A percentile compares a stretch with the other conserved stretches of the same genome.
phyloP scores from a whole-genome alignment of 352 stramenopile species.

The Globisporangium sylvaticum region DNA sequence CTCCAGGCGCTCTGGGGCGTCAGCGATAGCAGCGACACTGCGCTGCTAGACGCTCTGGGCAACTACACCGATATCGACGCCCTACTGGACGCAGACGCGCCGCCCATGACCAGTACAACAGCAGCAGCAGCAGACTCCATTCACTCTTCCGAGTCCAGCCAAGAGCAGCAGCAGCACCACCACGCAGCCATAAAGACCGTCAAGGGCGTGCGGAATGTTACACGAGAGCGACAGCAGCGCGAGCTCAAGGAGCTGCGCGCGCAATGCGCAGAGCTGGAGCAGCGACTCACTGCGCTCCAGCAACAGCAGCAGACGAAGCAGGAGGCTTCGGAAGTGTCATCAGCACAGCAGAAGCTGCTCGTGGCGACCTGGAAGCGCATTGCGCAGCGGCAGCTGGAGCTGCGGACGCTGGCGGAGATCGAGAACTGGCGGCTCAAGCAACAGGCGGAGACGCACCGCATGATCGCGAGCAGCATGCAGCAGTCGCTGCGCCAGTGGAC shows the following conservation, averaged over 20 bases:
- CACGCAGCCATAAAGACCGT: background rate
- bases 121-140: background rate
- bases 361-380: slow-evolving; percentile 4
- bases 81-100: background rate
- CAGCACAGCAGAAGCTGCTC: background rate
- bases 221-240: background rate
- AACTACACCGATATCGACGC: background rate
- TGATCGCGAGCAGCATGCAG: background rate
- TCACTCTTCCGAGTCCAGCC: background rate
- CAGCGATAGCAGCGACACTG: background rate
- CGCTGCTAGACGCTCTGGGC: background rate
- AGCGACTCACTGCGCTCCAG: background rate
- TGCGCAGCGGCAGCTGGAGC: slow-evolving; percentile 2
- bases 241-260: slow-evolving; percentile 1
- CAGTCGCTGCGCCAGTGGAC: background rate
- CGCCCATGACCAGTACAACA: background rate
- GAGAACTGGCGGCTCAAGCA: slow-evolving; percentile 5
- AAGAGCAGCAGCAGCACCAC: background rate
- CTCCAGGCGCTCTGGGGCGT: slow-evolving; percentile 1
- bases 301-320: background rate
- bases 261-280: background rate
- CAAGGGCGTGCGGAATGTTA: background rate
- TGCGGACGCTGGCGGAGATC: background rate
- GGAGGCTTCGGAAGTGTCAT: background rate
- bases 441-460: background rate